These are phyloP conservation scores for Oehlia diaphana DNA, from an alignment of 192 early-diverging fungal species.

Conservation along the genomic window DNA sequence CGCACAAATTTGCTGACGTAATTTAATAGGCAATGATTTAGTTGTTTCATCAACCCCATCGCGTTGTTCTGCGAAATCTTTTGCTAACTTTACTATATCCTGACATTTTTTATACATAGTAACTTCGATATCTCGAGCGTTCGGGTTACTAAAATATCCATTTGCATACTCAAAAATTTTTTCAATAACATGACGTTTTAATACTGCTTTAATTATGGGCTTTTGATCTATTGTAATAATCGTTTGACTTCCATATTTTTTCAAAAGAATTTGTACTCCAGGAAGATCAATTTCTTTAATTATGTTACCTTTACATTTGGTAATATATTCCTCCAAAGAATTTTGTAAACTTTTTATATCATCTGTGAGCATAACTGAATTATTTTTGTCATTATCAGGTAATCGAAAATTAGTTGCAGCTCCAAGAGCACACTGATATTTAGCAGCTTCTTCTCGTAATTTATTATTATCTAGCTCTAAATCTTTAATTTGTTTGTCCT, in stretches of 20 bases:
- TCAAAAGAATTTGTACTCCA: background rate
- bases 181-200: slow-evolving; percentile 16
- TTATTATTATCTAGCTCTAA: background rate
- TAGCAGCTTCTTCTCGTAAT: slow-evolving; percentile 1
- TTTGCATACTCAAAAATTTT: background rate
- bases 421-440: slow-evolving; percentile 17
- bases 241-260: background rate
- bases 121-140: no score
- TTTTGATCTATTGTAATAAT: background rate
- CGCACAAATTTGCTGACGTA: slow-evolving; percentile 26
- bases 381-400: slow-evolving; percentile 12
- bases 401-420: slow-evolving; percentile 16
- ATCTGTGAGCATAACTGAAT: background rate
- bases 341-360: slow-evolving; percentile 3
- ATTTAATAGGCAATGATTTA: background rate
- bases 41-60: background rate
- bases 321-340: background rate
- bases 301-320: background rate
- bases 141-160: background rate
- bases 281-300: background rate
- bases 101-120: no score
- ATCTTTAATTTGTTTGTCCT: background rate
- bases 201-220: background rate
- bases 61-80: background rate
- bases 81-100: background rate